phyloP scores from a whole-genome alignment of 2,329 filamentous ascomycete species.

The Harringtonia aguacate region DNA sequence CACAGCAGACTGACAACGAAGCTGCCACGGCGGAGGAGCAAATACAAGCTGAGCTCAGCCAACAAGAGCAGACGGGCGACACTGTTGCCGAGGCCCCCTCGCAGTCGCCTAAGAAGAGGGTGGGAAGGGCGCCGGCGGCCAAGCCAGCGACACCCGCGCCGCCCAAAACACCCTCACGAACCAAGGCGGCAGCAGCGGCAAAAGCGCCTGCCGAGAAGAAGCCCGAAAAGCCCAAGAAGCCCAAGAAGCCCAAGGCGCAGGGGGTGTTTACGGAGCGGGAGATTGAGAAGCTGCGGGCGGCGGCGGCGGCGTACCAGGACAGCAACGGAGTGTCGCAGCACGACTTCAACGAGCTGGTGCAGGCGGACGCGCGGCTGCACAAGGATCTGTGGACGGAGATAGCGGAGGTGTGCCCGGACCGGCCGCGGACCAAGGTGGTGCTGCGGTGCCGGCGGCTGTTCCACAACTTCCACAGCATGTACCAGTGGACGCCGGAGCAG shows the following conservation, averaged over 20 bases:
- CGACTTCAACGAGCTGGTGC: conserved; percentile 37
- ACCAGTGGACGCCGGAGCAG: conserved; percentile 47
- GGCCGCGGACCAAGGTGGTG: conserved; percentile 42
- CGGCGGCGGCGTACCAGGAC: conserved; percentile 33
- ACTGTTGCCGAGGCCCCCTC: neutral
- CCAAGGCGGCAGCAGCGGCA: neutral
- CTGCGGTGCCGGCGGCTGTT: conserved; percentile 50
- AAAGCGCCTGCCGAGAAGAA: neutral
- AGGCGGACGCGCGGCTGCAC: conserved; percentile 16
- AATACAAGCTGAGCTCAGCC: neutral
- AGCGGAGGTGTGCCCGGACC: conserved; percentile 34
- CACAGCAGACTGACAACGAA: no score
- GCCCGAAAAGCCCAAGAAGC: no score
- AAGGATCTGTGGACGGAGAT: conserved; percentile 39
- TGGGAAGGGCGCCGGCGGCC: no score
- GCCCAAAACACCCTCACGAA: no score
- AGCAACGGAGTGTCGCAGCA: conserved; percentile 30
- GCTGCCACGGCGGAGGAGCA: neutral
- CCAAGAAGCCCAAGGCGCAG: neutral
- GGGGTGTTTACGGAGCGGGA: conserved; percentile 31
- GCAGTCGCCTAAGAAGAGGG: neutral
- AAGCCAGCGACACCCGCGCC: no score
- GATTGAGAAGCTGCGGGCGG: conserved; percentile 26
- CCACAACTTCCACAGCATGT: conserved; percentile 53
- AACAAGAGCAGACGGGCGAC: neutral